Base-by-base conservation (phyloP, 225 moss, liverwort and hornwort species). In the Ulota crispa region DNA sequence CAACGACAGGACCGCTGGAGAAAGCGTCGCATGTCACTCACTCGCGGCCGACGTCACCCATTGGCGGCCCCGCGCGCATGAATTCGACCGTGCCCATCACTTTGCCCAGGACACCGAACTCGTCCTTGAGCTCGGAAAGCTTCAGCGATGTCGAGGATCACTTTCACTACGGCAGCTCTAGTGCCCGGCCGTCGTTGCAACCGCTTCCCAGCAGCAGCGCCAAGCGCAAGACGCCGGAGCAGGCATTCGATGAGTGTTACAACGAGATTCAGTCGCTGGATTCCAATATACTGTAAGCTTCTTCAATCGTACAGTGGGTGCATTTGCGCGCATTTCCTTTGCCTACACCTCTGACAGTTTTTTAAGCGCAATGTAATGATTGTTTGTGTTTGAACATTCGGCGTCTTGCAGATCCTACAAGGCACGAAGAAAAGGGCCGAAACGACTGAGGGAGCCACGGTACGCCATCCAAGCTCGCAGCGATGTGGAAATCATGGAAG, bases 401-500 rank as follows among this genome's bases (percentile, higher is more conserved):
- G 26, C 16, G 0, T 24, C 52, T 18, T 72, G 30, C 77, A 88
- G 88, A 61, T 77, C 74, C 27, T 55, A 75, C 27, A 86, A 81
- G 78, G 9, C 57, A 16, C 83, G 85, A 55, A 77, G 83, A 57
- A 88, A 83, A 53, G 88, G 88, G 30, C 85, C 81, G 69, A 88
- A 86, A 77, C 77, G 88, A 64, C 69, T 80, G 62, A 69, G 88
- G 32, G 88, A 88, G 59, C 88, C 88, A 0, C 85, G 88, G 7
- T 88, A 88, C 77, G 80, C 83, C 62, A 86, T 88, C 61, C 88
- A 86, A 37, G 83, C 88, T 13, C 83, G 81, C 80, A 88, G 88
- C 61, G 86, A 83, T 2, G 81, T 88, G 66, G 88, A 88, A 55
- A 88, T 88, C 52, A 88, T 88, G 88, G 88, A 88, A 86, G 88